Conservation (phyloP, 1,284 basidiomycete species). For the Caloboletus firmus region DNA sequence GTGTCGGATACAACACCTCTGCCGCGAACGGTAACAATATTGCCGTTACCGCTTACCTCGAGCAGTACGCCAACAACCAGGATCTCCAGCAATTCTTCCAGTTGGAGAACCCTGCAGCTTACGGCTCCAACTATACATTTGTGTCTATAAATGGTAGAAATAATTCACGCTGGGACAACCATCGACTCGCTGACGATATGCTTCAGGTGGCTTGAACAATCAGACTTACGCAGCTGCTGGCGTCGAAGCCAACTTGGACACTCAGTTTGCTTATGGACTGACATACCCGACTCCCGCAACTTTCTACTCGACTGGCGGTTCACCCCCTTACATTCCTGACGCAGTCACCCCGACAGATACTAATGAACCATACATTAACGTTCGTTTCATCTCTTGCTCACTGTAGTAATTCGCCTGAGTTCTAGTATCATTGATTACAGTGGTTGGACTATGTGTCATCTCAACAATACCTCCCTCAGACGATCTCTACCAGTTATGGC, state of each 20-base stretch:
- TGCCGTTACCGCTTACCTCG: constrained; percentile 56
- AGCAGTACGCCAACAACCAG: constrained; percentile 53
- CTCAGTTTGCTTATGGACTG: constrained; percentile 65
- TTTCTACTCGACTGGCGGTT: constrained; percentile 63
- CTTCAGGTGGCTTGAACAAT: constrained; percentile 54
- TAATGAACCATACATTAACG: constrained; percentile 66
- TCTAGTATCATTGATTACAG: constrained; percentile 32
- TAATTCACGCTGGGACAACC: not conserved
- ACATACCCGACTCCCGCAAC: constrained; percentile 49
- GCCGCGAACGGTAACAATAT: constrained; percentile 47
- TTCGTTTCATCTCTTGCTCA: constrained; percentile 26
- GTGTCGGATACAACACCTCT: constrained; percentile 41
- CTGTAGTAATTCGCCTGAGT: not conserved
- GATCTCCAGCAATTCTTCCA: constrained; percentile 45
- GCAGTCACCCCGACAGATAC: constrained; percentile 39
- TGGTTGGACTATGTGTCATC: constrained; percentile 60
- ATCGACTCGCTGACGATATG: not conserved
- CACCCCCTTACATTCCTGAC: constrained; percentile 61
- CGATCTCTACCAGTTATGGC: constrained; percentile 42
- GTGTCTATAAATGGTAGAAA: constrained; percentile 48
- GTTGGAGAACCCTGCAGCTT: constrained; percentile 38
- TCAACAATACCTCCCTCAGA: constrained; percentile 35
- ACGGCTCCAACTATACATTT: constrained; percentile 37
- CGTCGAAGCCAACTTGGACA: constrained; percentile 70
- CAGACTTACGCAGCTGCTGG: constrained; percentile 58